Percentiles rank a stretch among this genome's conserved stretches.
phyloP scores from a whole-genome alignment of 495 filamentous ascomycete genomes.

The Neurospora cerealis region DNA sequence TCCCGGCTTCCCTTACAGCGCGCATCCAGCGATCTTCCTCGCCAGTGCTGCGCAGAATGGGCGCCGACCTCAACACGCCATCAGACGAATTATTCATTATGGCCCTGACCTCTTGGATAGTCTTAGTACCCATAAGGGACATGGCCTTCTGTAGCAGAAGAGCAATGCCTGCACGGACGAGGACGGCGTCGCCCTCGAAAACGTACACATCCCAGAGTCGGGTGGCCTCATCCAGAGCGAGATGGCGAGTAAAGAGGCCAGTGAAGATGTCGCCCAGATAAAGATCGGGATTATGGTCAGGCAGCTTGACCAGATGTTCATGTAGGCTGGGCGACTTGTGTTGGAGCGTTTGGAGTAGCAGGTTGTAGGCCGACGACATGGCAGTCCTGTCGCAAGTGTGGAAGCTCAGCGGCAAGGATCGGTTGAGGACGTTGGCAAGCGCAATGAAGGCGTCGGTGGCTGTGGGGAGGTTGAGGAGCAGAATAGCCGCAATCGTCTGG shows the following conservation, averaged over 20 bases:
- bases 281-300: constrained; percentile 34
- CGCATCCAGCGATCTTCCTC: constrained; percentile 29
- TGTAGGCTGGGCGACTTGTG: constrained; percentile 65
- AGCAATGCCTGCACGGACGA: constrained; percentile 72
- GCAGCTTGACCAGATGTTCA: constrained; percentile 47
- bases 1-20: constrained; percentile 24
- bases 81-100: constrained; percentile 12
- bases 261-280: constrained; percentile 45
- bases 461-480: constrained; percentile 71
- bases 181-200: constrained; percentile 79
- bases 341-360: constrained; percentile 59
- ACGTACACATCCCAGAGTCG: constrained; percentile 91
- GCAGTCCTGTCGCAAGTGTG: constrained; percentile 66
- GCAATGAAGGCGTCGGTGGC: constrained; percentile 66
- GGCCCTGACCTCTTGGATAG: constrained; percentile 20
- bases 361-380: constrained; percentile 58
- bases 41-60: constrained; percentile 13
- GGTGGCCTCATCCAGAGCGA: constrained; percentile 59
- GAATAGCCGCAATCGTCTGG: constrained; percentile 73
- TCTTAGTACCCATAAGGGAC: constrained; percentile 27
- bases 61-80: constrained; percentile 1
- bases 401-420: constrained; percentile 80
- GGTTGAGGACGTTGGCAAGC: constrained; percentile 83
- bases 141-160: constrained; percentile 44
- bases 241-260: constrained; percentile 42